Base-by-base conservation (phyloP, 2,329 filamentous ascomycete genomes). In the Aspergillus aculeatus region DNA sequence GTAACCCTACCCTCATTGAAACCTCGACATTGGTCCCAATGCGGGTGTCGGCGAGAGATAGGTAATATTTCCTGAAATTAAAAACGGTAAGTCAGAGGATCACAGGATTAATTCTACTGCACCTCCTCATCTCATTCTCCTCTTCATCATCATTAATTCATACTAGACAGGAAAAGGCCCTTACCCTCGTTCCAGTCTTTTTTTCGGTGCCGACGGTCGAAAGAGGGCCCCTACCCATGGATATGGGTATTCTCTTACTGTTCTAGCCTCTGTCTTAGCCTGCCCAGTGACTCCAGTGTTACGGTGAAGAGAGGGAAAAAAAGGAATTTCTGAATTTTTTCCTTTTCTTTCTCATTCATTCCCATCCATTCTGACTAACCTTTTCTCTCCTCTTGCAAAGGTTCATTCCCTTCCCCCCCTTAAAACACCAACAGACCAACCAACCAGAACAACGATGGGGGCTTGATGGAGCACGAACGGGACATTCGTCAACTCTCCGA, bases 181-280 rank as follows among this genome's bases (percentile, higher is more conserved):
- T 41, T 19, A 7, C 16, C 38, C 16, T 44, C 38, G 38, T 44
- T 44, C 38, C 38, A 16, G 38, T 44, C 38, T 9, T 12, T 35
- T 44, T 44, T 4, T 44, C 38, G 38, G 38, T 44, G 38, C 38
- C 38, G 38, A 44, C 38, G 38, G 38, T 44, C 38, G 38, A 44
- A 44, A 44, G 38, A 44, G 14, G 38, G 38, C 14, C 16, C 16
- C 38, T 19, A 55, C 21, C 53, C 53, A 55, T 55, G 53, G 53
- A 55, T 29, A 29, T 31, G 53, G 32, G 53, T 26, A 35, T 55
- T 55, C 53, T 55, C 38, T 31, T 55, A 32, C 53, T 47, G 26
- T 55, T 55, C 53, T 55, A 47, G 53, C 53, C 53, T 48, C 41
- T 48, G 38, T 44, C 38, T 23, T 53, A 53, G 41, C 51, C 51